Evolutionary conservation across 2,329 filamentous ascomycete genomes (phyloP), one percentile per base, ranked within the genome.

Genomic region (Malbranchea cinnamomea): DNA sequence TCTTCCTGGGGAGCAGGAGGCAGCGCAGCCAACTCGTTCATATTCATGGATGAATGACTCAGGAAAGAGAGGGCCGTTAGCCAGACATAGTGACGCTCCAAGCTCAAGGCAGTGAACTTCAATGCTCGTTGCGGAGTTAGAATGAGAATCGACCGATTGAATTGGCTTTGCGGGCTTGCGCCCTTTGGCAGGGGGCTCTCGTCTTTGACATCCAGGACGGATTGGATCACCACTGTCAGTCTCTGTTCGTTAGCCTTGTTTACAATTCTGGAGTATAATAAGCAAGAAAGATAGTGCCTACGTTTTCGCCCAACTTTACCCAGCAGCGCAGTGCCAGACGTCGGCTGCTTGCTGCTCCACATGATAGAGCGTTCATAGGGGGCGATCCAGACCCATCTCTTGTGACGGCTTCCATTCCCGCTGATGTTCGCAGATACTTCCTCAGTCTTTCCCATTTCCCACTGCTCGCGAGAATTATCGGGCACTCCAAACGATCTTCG

Each of bases 311-410:
- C 89, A 49, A 78, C 79, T 63, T 95, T 98, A 41, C 89, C 89
- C 65, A 95, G 68, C 53, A 98, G 58, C 18, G 85, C 87, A 44
- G 73, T 78, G 18, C 85, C 84, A 43, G 76, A 83, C 6, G 76
- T 82, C 10, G 89, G 89, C 56, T 98, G 89, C 63, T 92, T 94
- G 65, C 79, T 92, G 55, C 87, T 94, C 89, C 89, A 98, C 54
- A 98, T 81, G 36, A 98, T 87, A 8, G 87, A 78, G 38, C 85
- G 70, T 56, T 98, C 89, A 48, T 98, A 95, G 2, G 89, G 89
- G 11, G 87, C 89, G 39, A 98, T 69, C 89, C 89, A 98, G 2
- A 98, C 89, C 89, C 89, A 98, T 52, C 89, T 71, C 60, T 85
- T 94, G 53, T 98, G 89, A 17, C 89, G 60, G 4, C 68, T 78